Evolutionary conservation across 805 yeast species (phyloP).

Genomic region (Saturnispora halmiae): DNA sequence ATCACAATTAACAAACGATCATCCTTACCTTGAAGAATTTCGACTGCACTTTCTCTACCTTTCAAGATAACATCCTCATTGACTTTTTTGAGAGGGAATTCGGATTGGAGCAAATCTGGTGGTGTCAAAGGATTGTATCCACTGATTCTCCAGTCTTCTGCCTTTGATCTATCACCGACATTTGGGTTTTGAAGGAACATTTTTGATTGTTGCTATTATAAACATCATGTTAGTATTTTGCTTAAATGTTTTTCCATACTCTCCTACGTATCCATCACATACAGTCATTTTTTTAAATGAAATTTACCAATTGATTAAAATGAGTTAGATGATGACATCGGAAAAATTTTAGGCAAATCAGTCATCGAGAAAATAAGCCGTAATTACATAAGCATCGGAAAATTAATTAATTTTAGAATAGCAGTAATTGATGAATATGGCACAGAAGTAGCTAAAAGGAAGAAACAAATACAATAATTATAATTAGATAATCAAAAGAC

Average conservation of each 20-base stretch:
- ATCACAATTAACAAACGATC: constrained; percentile 84
- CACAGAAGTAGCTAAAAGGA: too few relatives aligned
- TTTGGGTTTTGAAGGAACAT: constrained; percentile 84
- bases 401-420: too few relatives aligned
- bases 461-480: too few relatives aligned
- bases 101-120: constrained; percentile 86
- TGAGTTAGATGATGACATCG: background rate
- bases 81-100: constrained; percentile 55
- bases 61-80: constrained; percentile 55
- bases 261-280: background rate
- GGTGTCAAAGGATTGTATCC: constrained; percentile 96
- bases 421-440: too few relatives aligned
- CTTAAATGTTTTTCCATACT: background rate
- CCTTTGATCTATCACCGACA: constrained; percentile 71
- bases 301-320: background rate
- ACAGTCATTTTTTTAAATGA: constrained; percentile 5
- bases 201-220: constrained; percentile 24
- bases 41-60: constrained; percentile 69
- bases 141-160: constrained; percentile 69
- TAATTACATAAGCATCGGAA: too few relatives aligned
- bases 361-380: background rate
- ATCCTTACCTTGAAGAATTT: constrained; percentile 69
- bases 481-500: too few relatives aligned
- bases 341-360: constrained; percentile 6
- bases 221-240: too few relatives aligned